These are phyloP conservation scores for Nicotiana obtusifolia DNA, from an alignment of 257 asterid species.

Conservation along the genomic window DNA sequence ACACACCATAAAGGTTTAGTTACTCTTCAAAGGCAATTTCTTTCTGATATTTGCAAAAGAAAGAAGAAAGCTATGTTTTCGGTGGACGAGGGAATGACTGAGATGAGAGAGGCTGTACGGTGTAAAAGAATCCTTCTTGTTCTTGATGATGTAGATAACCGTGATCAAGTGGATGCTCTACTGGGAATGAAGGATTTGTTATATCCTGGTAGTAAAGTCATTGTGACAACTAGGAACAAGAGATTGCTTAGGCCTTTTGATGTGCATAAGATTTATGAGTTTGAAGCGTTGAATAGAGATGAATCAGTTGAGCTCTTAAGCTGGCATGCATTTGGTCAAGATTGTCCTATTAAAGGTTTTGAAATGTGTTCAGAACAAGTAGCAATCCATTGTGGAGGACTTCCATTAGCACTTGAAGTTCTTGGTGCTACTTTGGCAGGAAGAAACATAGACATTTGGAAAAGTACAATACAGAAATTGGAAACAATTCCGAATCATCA, in stretches of 20 bases:
- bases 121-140: slow-evolving; percentile 20
- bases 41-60: slow-evolving; percentile 14
- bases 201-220: slow-evolving; percentile 14
- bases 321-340: slow-evolving; percentile 19
- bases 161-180: slow-evolving; percentile 16
- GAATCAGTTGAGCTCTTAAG: slow-evolving; percentile 18
- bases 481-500: slow-evolving; percentile 12
- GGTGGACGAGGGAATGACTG: slow-evolving; percentile 11
- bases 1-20: slow-evolving; percentile 14
- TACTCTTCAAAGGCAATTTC: slow-evolving; percentile 20
- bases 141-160: slow-evolving; percentile 20
- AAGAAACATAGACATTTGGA: slow-evolving; percentile 5
- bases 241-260: slow-evolving; percentile 13
- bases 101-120: slow-evolving; percentile 13
- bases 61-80: slow-evolving; percentile 1
- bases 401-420: slow-evolving; percentile 20
- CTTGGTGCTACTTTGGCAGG: slow-evolving; percentile 15
- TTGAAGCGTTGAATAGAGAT: slow-evolving; percentile 12
- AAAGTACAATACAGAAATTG: slow-evolving; percentile 10
- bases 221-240: slow-evolving; percentile 13
- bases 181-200: slow-evolving; percentile 15
- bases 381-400: slow-evolving; percentile 16
- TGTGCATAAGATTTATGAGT: slow-evolving; percentile 9
- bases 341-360: slow-evolving; percentile 8
- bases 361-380: slow-evolving; percentile 3